Conservation (phyloP, 495 filamentous ascomycete species). For the Neurospora discreta region DNA sequence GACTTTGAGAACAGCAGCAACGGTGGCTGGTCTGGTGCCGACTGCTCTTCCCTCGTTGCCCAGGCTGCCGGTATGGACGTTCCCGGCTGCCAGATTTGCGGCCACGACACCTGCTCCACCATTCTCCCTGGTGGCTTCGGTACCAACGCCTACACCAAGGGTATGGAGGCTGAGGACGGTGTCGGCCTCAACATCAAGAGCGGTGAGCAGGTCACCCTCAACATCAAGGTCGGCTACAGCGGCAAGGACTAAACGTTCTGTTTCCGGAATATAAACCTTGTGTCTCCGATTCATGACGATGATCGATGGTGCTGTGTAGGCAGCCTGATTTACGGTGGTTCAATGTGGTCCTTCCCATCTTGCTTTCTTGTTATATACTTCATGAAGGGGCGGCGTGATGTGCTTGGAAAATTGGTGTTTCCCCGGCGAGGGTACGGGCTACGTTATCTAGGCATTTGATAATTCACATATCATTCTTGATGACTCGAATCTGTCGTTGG, state of each 20-base stretch:
- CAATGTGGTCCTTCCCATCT: neutral
- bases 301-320: slow-evolving; percentile 10
- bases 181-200: slow-evolving; percentile 23
- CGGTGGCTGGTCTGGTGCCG: slow-evolving; percentile 26
- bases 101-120: slow-evolving; percentile 20
- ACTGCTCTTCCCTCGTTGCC: slow-evolving; percentile 26
- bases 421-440: neutral
- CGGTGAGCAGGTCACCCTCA: slow-evolving; percentile 6
- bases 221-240: slow-evolving; percentile 18
- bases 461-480: neutral
- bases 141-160: slow-evolving; percentile 25
- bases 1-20: slow-evolving; percentile 25
- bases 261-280: neutral
- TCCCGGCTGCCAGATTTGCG: slow-evolving; percentile 24
- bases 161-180: slow-evolving; percentile 24
- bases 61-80: slow-evolving; percentile 19
- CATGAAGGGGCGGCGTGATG: neutral
- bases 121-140: slow-evolving; percentile 22
- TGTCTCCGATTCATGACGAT: slow-evolving; percentile 5
- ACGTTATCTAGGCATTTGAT: neutral
- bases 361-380: neutral
- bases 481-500: neutral
- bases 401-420: neutral
- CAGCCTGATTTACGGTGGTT: neutral
- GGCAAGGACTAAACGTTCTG: neutral